These are phyloP conservation scores for Leccinum disarticulatum DNA, from an alignment of 768 basidiomycete species.

Conservation along the genomic window DNA sequence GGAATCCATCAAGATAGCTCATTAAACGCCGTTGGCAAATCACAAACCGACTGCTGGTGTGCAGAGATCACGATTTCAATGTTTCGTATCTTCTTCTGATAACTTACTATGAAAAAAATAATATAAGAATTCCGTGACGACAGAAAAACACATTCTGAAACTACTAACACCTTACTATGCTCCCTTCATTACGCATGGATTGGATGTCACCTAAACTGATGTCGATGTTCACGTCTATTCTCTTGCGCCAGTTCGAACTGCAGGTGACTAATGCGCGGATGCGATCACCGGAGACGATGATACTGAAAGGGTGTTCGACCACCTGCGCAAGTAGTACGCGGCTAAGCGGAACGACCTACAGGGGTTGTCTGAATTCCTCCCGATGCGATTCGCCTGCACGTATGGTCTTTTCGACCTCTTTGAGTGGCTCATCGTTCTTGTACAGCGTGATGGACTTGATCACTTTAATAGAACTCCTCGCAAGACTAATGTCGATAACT, in stretches of 20 bases:
- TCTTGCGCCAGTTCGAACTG: background rate
- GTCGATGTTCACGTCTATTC: background rate
- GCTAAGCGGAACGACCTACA: conserved; percentile 7
- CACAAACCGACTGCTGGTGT: background rate
- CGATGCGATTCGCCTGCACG: background rate
- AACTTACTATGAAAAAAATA: too few relatives aligned
- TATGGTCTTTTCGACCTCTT: background rate
- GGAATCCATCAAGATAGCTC: background rate
- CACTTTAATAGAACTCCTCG: too few relatives aligned
- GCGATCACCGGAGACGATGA: background rate
- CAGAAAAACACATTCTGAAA: background rate
- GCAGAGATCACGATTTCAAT: background rate
- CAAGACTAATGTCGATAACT: too few relatives aligned
- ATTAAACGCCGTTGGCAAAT: background rate
- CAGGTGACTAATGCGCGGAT: background rate
- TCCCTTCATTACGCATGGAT: background rate
- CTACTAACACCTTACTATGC: background rate
- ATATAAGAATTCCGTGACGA: background rate
- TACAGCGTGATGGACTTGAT: background rate
- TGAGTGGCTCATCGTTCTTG: background rate
- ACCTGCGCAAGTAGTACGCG: background rate
- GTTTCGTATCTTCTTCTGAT: background rate
- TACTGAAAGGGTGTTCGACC: background rate
- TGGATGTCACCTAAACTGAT: background rate
- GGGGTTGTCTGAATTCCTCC: conserved; percentile 1